Percentiles rank a stretch among this genome's conserved stretches.
These are phyloP conservation scores for Mortierella sp. DNA, from an alignment of 371 early-diverging fungal genomes.

Conservation along the genomic window DNA sequence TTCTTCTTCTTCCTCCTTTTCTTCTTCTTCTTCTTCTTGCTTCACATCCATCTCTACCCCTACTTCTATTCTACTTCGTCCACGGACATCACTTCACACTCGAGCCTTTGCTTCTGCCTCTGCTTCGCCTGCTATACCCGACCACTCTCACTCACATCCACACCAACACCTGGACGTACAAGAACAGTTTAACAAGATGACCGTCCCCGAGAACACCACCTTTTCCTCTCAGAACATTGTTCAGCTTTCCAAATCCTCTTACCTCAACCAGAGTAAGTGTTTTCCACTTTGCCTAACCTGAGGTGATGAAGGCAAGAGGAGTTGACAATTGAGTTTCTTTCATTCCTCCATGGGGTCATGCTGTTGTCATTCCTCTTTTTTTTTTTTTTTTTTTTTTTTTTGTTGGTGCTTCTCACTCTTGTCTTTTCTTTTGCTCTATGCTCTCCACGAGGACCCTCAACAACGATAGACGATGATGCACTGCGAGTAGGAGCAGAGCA, in stretches of 20 bases:
- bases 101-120: slow-evolving; percentile 26
- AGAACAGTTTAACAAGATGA: slow-evolving; percentile 41
- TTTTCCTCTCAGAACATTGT: slow-evolving; percentile 24
- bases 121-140: slow-evolving; percentile 18
- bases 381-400: too few species aligned
- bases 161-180: slow-evolving; percentile 9
- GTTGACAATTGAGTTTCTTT: too few species aligned
- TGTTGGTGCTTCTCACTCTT: too few species aligned
- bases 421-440: not conserved
- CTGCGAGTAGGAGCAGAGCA: too few species aligned
- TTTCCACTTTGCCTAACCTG: not conserved
- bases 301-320: too few species aligned
- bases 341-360: not conserved
- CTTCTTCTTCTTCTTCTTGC: slow-evolving; percentile 2
- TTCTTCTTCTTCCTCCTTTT: slow-evolving; percentile 10
- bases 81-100: not conserved
- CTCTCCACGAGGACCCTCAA: too few species aligned
- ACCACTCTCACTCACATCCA: slow-evolving; percentile 3
- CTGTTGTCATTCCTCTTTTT: too few species aligned
- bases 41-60: too few species aligned
- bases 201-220: slow-evolving; percentile 33
- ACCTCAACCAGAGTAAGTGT: slow-evolving; percentile 53
- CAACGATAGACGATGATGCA: too few species aligned
- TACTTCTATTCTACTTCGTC: not conserved
- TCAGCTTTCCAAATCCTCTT: slow-evolving; percentile 46